Conservation (phyloP, 164 flowering plant genomes). For the Nymphaea colorata region DNA sequence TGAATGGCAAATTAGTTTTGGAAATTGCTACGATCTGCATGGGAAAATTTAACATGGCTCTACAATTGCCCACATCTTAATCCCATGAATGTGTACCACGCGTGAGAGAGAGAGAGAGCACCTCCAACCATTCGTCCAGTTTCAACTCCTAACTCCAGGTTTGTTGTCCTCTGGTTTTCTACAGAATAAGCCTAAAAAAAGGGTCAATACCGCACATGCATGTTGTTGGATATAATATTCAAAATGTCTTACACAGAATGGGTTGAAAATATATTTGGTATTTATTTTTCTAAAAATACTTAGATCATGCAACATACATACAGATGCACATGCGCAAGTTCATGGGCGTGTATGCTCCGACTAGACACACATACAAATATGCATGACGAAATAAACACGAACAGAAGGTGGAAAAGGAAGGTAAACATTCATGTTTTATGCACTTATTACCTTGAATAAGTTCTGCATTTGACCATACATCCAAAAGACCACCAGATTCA, state of each 20-base stretch:
- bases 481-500: slow-evolving; percentile 69
- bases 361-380: too few species aligned
- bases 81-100: not conserved
- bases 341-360: too few species aligned
- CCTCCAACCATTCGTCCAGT: slow-evolving; percentile 96
- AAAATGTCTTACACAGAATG: too few species aligned
- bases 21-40: not conserved
- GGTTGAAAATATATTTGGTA: too few species aligned
- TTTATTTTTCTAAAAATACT: too few species aligned
- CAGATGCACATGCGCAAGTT: too few species aligned
- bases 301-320: too few species aligned
- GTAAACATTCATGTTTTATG: too few species aligned
- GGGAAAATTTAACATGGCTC: not conserved
- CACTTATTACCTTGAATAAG: slow-evolving; percentile 52
- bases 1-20: not conserved
- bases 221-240: too few species aligned
- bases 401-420: not conserved
- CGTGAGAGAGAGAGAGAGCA: slow-evolving; percentile 5
- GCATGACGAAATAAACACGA: not conserved
- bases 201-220: not conserved
- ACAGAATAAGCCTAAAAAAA: not conserved
- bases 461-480: slow-evolving; percentile 50
- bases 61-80: too few species aligned
- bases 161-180: slow-evolving; percentile 84
- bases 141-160: slow-evolving; percentile 87